These are phyloP conservation scores for Manihot esculenta DNA, from an alignment of 441 rosid genomes.

Conservation along the genomic window DNA sequence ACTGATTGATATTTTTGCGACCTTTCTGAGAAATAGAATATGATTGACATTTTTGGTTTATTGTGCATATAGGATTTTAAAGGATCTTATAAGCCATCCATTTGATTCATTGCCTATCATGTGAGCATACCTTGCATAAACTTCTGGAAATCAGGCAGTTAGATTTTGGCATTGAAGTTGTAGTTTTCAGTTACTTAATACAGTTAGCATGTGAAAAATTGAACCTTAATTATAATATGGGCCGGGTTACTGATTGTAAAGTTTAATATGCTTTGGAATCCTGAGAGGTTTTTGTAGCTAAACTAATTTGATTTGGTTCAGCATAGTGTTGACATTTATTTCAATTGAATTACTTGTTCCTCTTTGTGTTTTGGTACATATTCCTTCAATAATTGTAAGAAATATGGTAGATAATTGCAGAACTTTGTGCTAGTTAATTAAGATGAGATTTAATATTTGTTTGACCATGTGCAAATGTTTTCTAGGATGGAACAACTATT, in stretches of 20 bases:
- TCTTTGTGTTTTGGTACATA: no score
- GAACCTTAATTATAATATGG: not conserved
- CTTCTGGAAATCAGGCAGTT: no score
- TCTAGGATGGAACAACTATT: constrained; percentile 13
- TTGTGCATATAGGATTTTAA: not conserved
- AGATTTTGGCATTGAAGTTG: no score
- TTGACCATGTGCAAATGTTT: not conserved
- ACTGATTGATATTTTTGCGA: not conserved
- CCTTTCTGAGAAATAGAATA: not conserved
- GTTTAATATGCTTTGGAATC: not conserved
- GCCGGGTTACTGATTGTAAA: not conserved
- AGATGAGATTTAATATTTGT: not conserved
- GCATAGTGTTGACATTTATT: not conserved
- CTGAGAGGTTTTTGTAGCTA: not conserved
- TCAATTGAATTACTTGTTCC: not conserved
- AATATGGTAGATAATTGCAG: not conserved
- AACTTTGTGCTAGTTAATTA: not conserved
- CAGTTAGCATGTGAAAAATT: no score
- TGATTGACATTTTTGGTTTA: not conserved
- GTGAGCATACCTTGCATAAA: no score
- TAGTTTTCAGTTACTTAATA: no score
- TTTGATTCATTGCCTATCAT: no score
- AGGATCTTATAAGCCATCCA: no score
- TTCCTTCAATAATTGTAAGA: not conserved
- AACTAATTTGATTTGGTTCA: not conserved